Base-by-base conservation (phyloP, 2,329 filamentous ascomycete species). In the Pseudogymnoascus destructans region DNA sequence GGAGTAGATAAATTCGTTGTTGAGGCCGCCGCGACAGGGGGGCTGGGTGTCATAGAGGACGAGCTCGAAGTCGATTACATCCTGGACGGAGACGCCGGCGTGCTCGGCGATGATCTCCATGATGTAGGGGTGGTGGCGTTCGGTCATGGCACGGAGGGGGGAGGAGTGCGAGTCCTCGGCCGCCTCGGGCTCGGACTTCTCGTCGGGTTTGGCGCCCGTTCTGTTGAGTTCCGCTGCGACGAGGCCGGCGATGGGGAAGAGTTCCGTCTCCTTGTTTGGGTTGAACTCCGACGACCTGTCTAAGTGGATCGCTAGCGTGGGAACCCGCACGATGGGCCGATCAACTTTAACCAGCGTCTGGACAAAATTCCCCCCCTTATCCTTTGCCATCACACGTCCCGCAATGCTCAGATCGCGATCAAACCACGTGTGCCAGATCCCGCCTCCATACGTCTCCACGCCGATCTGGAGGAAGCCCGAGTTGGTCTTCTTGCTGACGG, bases 371-470 rank as follows among this genome's bases (percentile, higher is more conserved):
- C 87, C 88, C 60, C 87, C 79, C 52, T 79, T 79, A 59, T 84
- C 84, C 65, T 80, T 83, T 59, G 93, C 87, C 76, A 97, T 85
- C 11, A 88, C 88, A 60, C 93, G 81, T 7, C 93, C 93, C 30
- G 93, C 93, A 58, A 97, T 83, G 66, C 88, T 87, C 62, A 98
- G 76, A 70, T 98, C 93, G 56, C 93, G 85, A 71, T 98, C 93
- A 69, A 98, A 98, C 93, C 87, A 98, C 52, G 89, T 95, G 73
- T 96, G 91, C 92, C 92, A 97, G 67, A 97, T 85, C 59, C 93
- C 93, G 61, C 93, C 93, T 57, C 93, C 93, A 69, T 98, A 98
- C 1, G 89, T 92, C 77, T 98, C 93, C 57, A 96, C 92, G 57
- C 91, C 93, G 59, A 98, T 85, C 73, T 98, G 93, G 62, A 96